Conservation (phyloP, 2,329 filamentous ascomycete genomes). For the Penicillium frequentans region DNA sequence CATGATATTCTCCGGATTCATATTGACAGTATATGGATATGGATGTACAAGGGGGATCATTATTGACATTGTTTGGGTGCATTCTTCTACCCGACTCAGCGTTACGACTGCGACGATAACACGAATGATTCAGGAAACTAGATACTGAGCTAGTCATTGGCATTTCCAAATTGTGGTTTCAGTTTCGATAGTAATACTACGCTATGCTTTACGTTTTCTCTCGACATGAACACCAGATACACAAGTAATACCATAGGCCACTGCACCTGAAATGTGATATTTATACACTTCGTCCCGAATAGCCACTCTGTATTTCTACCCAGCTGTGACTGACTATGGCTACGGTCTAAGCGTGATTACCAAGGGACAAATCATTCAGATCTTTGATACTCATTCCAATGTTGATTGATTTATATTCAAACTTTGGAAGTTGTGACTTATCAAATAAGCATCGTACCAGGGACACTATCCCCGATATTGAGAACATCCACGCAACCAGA, state of each 20-base stretch:
- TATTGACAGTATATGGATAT: neutral
- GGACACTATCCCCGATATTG: neutral
- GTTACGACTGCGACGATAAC: constrained; percentile 6
- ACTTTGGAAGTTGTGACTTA: too few relatives aligned
- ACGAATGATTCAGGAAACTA: neutral
- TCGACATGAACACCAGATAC: neutral
- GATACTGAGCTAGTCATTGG: neutral
- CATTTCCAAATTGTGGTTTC: neutral
- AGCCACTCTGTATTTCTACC: neutral
- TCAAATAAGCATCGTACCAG: neutral
- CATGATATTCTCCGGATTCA: neutral
- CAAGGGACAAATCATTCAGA: too few relatives aligned
- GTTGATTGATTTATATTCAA: too few relatives aligned
- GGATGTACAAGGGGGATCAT: neutral
- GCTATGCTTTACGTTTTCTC: neutral
- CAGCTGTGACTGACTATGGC: neutral
- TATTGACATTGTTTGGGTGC: neutral
- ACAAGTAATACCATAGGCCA: too few relatives aligned
- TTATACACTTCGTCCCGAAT: neutral
- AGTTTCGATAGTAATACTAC: neutral
- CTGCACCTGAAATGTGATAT: neutral
- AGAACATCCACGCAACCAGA: neutral
- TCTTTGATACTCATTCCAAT: too few relatives aligned
- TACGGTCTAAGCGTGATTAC: neutral
- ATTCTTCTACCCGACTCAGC: neutral